Percentiles rank a stretch among this genome's conserved stretches.
Conservation (phyloP, 2,329 filamentous ascomycete species). For the Chalara sp. region DNA sequence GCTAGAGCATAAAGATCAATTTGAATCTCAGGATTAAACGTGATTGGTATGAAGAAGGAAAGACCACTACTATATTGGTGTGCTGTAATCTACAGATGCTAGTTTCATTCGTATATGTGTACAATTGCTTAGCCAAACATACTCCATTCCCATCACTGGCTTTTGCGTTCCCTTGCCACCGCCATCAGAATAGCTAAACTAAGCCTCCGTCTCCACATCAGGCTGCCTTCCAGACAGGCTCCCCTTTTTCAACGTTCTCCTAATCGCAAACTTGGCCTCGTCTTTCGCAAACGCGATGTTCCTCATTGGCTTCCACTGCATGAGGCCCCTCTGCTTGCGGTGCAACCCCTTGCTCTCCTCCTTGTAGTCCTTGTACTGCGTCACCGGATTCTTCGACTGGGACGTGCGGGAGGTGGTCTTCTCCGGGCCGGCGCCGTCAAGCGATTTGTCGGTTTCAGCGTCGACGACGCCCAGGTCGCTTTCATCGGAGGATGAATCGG, state of each 20-base stretch:
- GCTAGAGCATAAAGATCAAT: no score
- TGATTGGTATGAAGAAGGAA: no score
- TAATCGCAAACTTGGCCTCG: constrained; percentile 71
- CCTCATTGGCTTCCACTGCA: constrained; percentile 91
- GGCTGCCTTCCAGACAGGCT: constrained; percentile 77
- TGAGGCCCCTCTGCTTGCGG: constrained; percentile 79
- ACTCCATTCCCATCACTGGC: no score
- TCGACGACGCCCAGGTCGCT: constrained; percentile 55
- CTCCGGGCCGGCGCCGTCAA: not conserved
- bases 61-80: no score
- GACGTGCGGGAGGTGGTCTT: constrained; percentile 7
- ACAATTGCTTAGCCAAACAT: no score
- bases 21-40: no score
- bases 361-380: constrained; percentile 56
- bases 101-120: no score
- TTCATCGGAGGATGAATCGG: constrained; percentile 5
- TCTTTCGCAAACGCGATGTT: constrained; percentile 84
- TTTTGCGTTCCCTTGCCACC: no score
- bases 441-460: constrained; percentile 24
- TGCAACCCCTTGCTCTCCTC: constrained; percentile 67
- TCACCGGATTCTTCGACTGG: constrained; percentile 43
- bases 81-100: no score
- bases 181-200: not conserved
- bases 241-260: constrained; percentile 70
- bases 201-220: constrained; percentile 32